Conservation (phyloP, 1,284 basidiomycete species). For the Heterobasidion parviporum region DNA sequence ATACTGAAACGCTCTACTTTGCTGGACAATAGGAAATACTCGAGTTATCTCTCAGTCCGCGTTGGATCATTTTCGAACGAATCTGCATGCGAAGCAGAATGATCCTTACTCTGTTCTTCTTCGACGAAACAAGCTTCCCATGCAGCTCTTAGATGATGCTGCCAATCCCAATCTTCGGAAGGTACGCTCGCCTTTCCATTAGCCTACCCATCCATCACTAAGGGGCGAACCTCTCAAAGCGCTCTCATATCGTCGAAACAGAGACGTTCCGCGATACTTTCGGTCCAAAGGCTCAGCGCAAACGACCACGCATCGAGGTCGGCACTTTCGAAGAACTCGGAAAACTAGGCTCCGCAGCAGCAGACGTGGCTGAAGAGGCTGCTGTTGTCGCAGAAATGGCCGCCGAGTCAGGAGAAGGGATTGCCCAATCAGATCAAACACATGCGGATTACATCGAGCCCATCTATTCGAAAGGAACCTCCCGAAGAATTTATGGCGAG, state of each 20-base stretch:
- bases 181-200: slow-evolving; percentile 29
- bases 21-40: slow-evolving; percentile 70
- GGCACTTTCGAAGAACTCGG: slow-evolving; percentile 86
- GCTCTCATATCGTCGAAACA: slow-evolving; percentile 87
- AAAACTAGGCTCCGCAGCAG: slow-evolving; percentile 47
- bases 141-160: slow-evolving; percentile 87
- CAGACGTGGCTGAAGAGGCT: slow-evolving; percentile 29
- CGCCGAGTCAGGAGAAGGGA: slow-evolving; percentile 13
- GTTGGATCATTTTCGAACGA: slow-evolving; percentile 89
- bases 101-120: slow-evolving; percentile 93
- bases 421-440: slow-evolving; percentile 23
- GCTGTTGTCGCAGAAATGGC: slow-evolving; percentile 22
- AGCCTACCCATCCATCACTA: background rate
- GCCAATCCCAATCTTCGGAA: slow-evolving; percentile 72
- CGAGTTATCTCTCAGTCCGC: slow-evolving; percentile 96
- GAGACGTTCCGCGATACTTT: slow-evolving; percentile 92
- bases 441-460: slow-evolving; percentile 78
- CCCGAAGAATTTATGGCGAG: slow-evolving; percentile 93
- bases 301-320: slow-evolving; percentile 76
- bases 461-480: slow-evolving; percentile 90
- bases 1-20: background rate
- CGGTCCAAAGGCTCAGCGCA: slow-evolving; percentile 89
- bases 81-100: slow-evolving; percentile 72
- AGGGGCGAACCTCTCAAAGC: slow-evolving; percentile 32
- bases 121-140: slow-evolving; percentile 88